A percentile compares a stretch with the other conserved stretches of the same genome.
phyloP scores from a whole-genome alignment of 768 basidiomycete species.

The Galerina marginata region DNA sequence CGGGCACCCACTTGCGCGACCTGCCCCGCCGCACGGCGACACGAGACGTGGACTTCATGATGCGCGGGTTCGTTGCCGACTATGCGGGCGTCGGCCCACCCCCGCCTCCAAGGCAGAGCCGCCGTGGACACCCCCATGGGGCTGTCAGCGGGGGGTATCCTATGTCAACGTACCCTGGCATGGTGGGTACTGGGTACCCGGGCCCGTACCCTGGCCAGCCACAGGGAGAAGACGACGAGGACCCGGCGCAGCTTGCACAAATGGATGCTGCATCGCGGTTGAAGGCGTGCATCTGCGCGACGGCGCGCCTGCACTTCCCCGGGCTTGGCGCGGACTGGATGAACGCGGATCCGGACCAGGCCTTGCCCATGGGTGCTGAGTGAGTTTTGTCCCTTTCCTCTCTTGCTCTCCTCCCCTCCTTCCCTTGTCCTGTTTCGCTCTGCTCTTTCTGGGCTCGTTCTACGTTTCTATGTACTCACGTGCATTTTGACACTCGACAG shows the following conservation, averaged over 20 bases:
- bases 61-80: slow-evolving; percentile 63
- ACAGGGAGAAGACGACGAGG: neutral
- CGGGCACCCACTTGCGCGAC: slow-evolving; percentile 21
- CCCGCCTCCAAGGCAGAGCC: neutral
- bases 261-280: slow-evolving; percentile 60
- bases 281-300: slow-evolving; percentile 58
- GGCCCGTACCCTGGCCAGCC: neutral
- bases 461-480: neutral
- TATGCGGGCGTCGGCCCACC: slow-evolving; percentile 49
- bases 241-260: neutral
- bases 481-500: neutral
- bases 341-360: slow-evolving; percentile 76
- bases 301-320: slow-evolving; percentile 48
- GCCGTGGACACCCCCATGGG: neutral
- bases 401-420: too few relatives aligned
- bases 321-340: slow-evolving; percentile 73
- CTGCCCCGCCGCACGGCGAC: slow-evolving; percentile 55
- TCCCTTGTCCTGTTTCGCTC: neutral
- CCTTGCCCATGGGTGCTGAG: slow-evolving; percentile 69
- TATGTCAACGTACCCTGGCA: too few relatives aligned
- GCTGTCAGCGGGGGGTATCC: too few relatives aligned
- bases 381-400: slow-evolving; percentile 38
- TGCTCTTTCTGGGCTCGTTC: neutral
- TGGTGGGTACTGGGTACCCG: neutral
- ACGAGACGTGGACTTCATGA: slow-evolving; percentile 71